Evolutionary conservation across 164 flowering plant species (phyloP).

Genomic region (Umbilicus rupestris): DNA sequence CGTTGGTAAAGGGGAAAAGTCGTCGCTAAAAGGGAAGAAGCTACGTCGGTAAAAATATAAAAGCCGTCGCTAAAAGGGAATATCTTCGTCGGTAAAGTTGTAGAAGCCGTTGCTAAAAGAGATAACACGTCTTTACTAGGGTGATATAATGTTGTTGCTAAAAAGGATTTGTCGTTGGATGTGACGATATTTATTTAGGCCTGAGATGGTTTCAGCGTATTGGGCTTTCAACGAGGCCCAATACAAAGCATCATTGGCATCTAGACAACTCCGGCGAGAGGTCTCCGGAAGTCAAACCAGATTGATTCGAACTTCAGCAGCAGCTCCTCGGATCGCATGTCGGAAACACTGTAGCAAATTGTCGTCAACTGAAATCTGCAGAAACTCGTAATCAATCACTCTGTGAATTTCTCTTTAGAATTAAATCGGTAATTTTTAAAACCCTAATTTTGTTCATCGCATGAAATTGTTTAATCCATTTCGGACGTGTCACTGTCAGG

Average conservation of each 20-base stretch:
- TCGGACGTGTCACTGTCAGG: neutral
- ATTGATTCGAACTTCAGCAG: neutral
- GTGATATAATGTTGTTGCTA: too few species aligned
- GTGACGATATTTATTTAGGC: neutral
- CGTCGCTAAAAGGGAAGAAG: too few species aligned
- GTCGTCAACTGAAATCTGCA: neutral
- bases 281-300: conserved; percentile 4
- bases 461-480: conserved; percentile 1
- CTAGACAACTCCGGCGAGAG: neutral
- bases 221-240: neutral
- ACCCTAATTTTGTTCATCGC: neutral
- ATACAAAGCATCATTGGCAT: neutral
- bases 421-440: neutral
- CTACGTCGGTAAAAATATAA: too few species aligned
- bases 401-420: neutral
- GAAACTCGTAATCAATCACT: neutral
- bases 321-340: neutral
- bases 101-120: too few species aligned
- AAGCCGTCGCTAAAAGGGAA: too few species aligned
- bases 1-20: too few species aligned
- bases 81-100: too few species aligned
- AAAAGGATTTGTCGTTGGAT: too few species aligned
- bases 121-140: too few species aligned
- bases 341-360: neutral
- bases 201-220: neutral